Evolutionary conservation across 257 asterid genomes (phyloP), one percentile per base, ranked within the genome.

Genomic region (Thymus mandschuricus): DNA sequence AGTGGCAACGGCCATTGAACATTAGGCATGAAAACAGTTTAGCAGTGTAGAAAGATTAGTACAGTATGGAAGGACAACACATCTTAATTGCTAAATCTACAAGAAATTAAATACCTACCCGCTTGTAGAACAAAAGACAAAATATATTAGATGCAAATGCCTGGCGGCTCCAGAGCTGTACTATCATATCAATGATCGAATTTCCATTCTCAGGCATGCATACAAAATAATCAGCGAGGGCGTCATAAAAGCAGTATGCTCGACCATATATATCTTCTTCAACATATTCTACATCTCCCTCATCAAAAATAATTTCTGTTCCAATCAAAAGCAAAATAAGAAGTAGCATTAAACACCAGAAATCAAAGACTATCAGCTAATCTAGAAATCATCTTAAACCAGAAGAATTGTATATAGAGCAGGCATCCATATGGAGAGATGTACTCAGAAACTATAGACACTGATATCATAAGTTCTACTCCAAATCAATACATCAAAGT

Each of bases 81-180:
- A 28, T 61, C 6, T 27, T 46, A 10, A 35, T 35, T 30, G 52
- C 10, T 33, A 3, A 60, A 52, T 35, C 40, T 35, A 35, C 40
- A 54, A 5, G 38, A 55, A 35, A 63, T 46, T 43, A 56, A 61
- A 12, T 48, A 79, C 5, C 7, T 83, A 92, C 96, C 93, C 96
- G 87, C 77, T 86, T 88, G 77, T 92, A 90, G 79, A 92, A 90
- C 85, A 92, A 79, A 41, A 88, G 88, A 46, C 91, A 62, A 72
- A 90, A 92, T 12, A 85, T 90, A 75, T 84, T 87, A 31, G 98
- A 83, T 1, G 92, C 92, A 82, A 86, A 90, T 57, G 88, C 82
- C 80, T 88, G 97, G 92, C 95, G 97, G 92, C 95, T 90, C 98
- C 98, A 92, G 15, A 88, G 86, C 80, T 82, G 97, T 72, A 90